phyloP scores from a whole-genome alignment of 345 rosid species.

The Angophora floribunda region DNA sequence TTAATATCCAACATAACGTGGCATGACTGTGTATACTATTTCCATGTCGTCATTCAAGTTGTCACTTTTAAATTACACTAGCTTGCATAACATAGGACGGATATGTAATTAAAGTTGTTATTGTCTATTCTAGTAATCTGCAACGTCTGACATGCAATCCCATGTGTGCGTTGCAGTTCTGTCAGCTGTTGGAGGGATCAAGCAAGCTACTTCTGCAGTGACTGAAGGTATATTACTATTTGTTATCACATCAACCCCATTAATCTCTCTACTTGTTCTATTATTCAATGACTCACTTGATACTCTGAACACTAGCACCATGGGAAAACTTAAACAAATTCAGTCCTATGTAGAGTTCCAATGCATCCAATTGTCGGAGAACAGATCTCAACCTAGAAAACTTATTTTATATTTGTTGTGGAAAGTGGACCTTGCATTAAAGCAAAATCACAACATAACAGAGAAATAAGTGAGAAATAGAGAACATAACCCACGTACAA shows the following conservation, averaged over 20 bases:
- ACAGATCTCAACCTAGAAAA: neutral
- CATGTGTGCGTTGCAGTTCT: constrained; percentile 15
- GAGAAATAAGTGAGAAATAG: neutral
- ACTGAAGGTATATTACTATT: neutral
- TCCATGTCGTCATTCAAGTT: neutral
- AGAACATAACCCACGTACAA: neutral
- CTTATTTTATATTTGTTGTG: neutral
- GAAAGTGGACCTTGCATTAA: neutral
- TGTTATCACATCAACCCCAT: neutral
- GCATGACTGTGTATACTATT: neutral
- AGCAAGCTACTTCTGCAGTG: neutral
- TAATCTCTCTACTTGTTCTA: neutral
- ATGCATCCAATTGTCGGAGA: neutral
- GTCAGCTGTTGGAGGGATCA: constrained; percentile 46
- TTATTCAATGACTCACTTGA: neutral
- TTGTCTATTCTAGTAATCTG: neutral
- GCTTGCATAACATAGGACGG: neutral
- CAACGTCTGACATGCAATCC: neutral
- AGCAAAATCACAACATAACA: neutral
- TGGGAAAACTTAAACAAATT: neutral
- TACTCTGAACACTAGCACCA: neutral
- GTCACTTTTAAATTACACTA: neutral
- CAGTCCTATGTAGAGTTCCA: neutral
- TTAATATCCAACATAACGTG: neutral
- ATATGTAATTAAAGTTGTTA: neutral